Base-by-base conservation (phyloP, 1,284 basidiomycete genomes). In the Ceratobasidium sp. region DNA sequence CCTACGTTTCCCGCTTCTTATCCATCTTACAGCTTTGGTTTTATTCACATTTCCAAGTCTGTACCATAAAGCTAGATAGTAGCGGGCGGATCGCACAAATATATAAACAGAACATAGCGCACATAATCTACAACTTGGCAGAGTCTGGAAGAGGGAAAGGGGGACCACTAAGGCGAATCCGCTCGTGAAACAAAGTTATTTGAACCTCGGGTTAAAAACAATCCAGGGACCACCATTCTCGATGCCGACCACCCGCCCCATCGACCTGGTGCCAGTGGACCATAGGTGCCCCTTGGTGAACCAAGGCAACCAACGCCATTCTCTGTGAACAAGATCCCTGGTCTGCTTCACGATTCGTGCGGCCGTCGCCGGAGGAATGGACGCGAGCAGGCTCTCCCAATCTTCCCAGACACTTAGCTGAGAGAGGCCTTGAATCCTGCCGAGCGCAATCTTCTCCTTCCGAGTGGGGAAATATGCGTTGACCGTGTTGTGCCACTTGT, bases 401-500 rank as follows among this genome's bases (percentile, higher is more conserved):
- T 66, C 64, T 6, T 6, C 19, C 64, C 64, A 66, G 3, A 49
- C 40, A 4, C 2, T 4, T 19, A 66, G 40, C 43, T 66, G 64
- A 7, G n/a, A 5, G 9, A 66, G 43, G 17, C 43, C 43, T 19
- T 66, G 64, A 44, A 44, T 34, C 64, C n/a, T 46, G 6, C 7
- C 43, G 34, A 62, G 8, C 5, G 7, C 7, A 1, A 5, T 2
- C 40, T 44, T 25, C n/a, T 66, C 64, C 7, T 40, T 11, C 1
- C 22, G 7, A 15, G 43, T 46, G 3, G 64, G 64, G 43, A 66
- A 66, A 6, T 15, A 49, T 9, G 43, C 64, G 1, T 15, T 8
- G 8, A 65, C 43, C 40, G 64, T 66, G 8, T 17, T 25, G 15
- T 66, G 1, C 64, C 64, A 66, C 29, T 32, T 66, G 44, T 19